Base-by-base conservation (phyloP, 1,284 basidiomycete species). In the Irpex sp. region DNA sequence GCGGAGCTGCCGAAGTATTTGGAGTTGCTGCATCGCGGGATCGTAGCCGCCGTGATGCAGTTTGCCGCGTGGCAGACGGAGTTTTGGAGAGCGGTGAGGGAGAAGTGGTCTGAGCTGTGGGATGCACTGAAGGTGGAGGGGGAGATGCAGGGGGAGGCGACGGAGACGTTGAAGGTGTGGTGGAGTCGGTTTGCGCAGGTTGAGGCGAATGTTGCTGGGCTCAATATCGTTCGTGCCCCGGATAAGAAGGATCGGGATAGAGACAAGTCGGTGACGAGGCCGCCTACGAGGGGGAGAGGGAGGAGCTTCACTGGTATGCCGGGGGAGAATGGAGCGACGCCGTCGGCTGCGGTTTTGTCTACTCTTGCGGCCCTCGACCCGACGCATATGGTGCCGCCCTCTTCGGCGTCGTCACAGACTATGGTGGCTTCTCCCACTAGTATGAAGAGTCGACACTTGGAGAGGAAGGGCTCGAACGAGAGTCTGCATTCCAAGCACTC, bases 91-190 rank as follows among this genome's bases (percentile, higher is more conserved):
- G 81, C 82, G 47, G 80, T 87, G 5, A 78, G 81, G 50, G 83
- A 84, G 58, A 76, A 81, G 46, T 93, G 91, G 91, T 79, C 79
- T 0, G 85, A 86, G n/a, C 75, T 93, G 17, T 93, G 91, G 91
- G 87, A 92, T 62, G 88, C 89, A 68, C 77, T 93, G 50, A 79
- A 84, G 43, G 87, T 91, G 8, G 89, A 92, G 47, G 89, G 86
- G 5, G 90, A 91, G 76, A 78, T 84, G 71, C 87, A 87, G 63
- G 84, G 81, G 0, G 86, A 86, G 5, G 81, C 80, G 11, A 81
- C 79, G 51, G 87, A 90, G 75, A 91, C 89, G n/a, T 69, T 85
- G 46, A 77, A 77, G 0, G 86, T 91, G 8, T 92, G 90, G 90
- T 78, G 79, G 71, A 74, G 76, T 47, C 77, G 90, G 15, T 91